phyloP scores from a whole-genome alignment of 2,329 filamentous ascomycete genomes.

The Aspergillus quadrilineatus region DNA sequence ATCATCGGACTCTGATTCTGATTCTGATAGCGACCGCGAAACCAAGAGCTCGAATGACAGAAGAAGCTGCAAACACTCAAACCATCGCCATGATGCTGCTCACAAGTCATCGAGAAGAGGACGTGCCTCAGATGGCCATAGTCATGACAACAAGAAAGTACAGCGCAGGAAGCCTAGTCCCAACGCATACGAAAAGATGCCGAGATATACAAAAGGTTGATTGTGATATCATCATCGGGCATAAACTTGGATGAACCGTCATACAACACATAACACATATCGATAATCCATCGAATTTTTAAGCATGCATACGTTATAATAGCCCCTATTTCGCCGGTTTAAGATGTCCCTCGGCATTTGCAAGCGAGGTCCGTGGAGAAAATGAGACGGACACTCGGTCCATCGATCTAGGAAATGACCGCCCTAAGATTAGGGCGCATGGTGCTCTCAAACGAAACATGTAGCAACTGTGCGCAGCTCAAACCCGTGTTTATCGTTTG shows the following conservation, averaged over 20 bases:
- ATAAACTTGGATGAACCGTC: not conserved
- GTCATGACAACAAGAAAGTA: slow-evolving; percentile 22
- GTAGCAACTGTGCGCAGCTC: too few species aligned
- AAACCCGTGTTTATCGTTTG: too few species aligned
- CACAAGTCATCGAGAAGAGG: slow-evolving; percentile 8
- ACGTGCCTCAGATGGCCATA: slow-evolving; percentile 19
- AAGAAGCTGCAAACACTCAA: slow-evolving; percentile 22
- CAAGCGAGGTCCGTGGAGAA: too few species aligned
- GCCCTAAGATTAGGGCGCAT: too few species aligned
- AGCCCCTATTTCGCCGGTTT: too few species aligned
- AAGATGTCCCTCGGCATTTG: too few species aligned
- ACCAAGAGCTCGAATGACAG: slow-evolving; percentile 25
- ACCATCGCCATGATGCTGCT: slow-evolving; percentile 1
- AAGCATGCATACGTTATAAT: too few species aligned
- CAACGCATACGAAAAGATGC: slow-evolving; percentile 51
- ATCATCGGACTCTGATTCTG: slow-evolving; percentile 53
- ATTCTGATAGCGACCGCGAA: slow-evolving; percentile 48
- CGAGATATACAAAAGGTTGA: slow-evolving; percentile 30
- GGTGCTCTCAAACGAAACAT: too few species aligned
- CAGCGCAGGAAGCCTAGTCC: slow-evolving; percentile 41
- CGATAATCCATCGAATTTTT: too few species aligned
- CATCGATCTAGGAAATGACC: too few species aligned
- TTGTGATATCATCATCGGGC: not conserved
- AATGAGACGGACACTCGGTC: too few species aligned
- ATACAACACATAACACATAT: not conserved